These are phyloP conservation scores for Leccinum fallax DNA, from an alignment of 1,284 basidiomycete genomes.

Conservation along the genomic window DNA sequence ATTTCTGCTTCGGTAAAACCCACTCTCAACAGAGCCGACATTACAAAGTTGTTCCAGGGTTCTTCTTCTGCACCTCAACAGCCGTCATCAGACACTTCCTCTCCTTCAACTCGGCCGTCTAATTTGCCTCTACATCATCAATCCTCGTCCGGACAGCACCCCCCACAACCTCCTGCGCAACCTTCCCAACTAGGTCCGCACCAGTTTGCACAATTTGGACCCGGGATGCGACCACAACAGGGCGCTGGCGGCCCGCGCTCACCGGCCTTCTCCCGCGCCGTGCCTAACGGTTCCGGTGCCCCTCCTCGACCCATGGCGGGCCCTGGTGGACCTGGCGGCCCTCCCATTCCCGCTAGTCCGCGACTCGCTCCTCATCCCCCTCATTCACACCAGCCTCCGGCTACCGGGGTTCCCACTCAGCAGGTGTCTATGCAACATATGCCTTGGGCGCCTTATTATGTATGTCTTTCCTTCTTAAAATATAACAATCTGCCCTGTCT, in stretches of 20 bases:
- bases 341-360: conserved; percentile 59
- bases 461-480: conserved; percentile 37
- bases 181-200: conserved; percentile 49
- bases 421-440: conserved; percentile 44
- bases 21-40: conserved; percentile 51
- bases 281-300: conserved; percentile 61
- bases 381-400: conserved; percentile 49
- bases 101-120: conserved; percentile 46
- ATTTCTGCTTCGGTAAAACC: conserved; percentile 41
- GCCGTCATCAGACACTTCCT: conserved; percentile 37
- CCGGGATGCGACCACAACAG: conserved; percentile 44
- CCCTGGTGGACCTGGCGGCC: conserved; percentile 52
- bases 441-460: conserved; percentile 42
- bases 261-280: conserved; percentile 61
- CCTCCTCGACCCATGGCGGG: conserved; percentile 57
- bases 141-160: conserved; percentile 39
- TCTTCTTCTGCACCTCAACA: conserved; percentile 34
- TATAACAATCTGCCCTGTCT: conserved; percentile 17
- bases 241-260: conserved; percentile 60
- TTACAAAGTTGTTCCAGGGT: conserved; percentile 70
- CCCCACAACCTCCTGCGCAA: conserved; percentile 42
- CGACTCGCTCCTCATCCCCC: conserved; percentile 61
- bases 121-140: conserved; percentile 48
- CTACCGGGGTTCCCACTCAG: conserved; percentile 46
- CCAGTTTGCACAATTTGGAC: conserved; percentile 48